These are phyloP conservation scores for Kuraishia capsulata DNA, from an alignment of 805 yeast species.

Conservation along the genomic window DNA sequence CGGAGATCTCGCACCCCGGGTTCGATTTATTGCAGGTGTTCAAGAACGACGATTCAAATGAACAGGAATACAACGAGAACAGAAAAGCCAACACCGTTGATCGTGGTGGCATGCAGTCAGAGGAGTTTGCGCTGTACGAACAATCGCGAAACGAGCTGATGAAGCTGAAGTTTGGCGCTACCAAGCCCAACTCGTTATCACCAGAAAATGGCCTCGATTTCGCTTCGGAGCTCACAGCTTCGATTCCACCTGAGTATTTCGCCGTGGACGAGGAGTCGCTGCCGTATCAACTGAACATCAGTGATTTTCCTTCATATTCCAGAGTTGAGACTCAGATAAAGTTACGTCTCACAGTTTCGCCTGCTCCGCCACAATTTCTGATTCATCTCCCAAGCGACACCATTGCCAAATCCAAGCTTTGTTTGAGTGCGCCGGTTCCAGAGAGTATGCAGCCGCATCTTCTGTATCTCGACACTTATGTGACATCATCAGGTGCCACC, in stretches of 20 bases:
- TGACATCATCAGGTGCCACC: constrained; percentile 25
- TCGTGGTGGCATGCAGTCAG: constrained; percentile 5
- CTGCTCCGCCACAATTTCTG: constrained; percentile 66
- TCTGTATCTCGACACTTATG: constrained; percentile 69
- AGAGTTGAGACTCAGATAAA: constrained; percentile 96
- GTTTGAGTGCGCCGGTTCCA: constrained; percentile 38
- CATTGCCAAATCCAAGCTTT: constrained; percentile 78
- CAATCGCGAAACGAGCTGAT: constrained; percentile 38
- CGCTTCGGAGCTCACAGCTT: neutral
- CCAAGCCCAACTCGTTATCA: constrained; percentile 19
- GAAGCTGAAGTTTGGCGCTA: constrained; percentile 43
- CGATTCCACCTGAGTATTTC: constrained; percentile 20
- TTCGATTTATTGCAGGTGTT: neutral
- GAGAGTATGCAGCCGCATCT: constrained; percentile 41
- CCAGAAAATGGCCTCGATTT: neutral
- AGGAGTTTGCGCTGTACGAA: constrained; percentile 26
- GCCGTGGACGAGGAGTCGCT: constrained; percentile 14
- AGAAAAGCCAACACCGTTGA: neutral
- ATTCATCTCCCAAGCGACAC: constrained; percentile 82
- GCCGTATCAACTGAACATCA: constrained; percentile 42
- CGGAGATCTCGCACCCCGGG: neutral
- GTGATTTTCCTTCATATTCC: constrained; percentile 68
- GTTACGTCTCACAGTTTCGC: constrained; percentile 55
- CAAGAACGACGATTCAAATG: neutral
- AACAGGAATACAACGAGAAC: neutral